These are phyloP conservation scores for Aureobasidium sp. DNA, from an alignment of 2,329 filamentous ascomycete species.

Conservation along the genomic window DNA sequence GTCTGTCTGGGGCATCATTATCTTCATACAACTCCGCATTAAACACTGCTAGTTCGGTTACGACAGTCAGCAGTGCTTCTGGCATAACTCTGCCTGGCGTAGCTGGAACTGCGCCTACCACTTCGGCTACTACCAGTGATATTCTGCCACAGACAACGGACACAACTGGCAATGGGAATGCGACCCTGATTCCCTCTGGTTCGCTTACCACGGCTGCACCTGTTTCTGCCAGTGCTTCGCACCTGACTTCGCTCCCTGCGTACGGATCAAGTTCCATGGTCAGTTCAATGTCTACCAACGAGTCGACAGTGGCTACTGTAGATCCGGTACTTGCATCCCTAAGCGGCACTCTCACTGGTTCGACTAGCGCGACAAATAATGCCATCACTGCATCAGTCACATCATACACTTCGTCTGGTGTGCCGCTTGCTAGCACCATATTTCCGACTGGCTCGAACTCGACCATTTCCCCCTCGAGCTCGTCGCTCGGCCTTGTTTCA, in stretches of 20 bases:
- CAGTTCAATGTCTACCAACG: conserved; percentile 2
- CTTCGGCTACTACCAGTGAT: not conserved
- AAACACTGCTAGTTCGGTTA: not conserved
- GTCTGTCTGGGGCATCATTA: not conserved
- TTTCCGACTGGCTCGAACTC: conserved; percentile 1
- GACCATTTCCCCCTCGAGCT: not conserved
- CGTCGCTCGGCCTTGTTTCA: not conserved
- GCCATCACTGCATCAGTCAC: not conserved
- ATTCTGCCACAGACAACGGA: not conserved
- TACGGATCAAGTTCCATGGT: not conserved
- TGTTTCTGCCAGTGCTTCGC: conserved; percentile 22
- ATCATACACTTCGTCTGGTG: conserved; percentile 3
- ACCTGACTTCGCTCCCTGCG: not conserved
- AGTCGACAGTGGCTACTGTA: not conserved
- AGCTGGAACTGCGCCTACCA: not conserved
- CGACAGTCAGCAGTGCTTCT: not conserved
- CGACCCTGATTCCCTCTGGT: not conserved
- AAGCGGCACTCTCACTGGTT: not conserved
- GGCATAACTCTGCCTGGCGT: conserved; percentile 1
- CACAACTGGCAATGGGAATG: not conserved
- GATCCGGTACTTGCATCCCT: not conserved
- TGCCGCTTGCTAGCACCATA: not conserved
- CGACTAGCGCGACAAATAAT: not conserved
- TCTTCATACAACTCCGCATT: not conserved
- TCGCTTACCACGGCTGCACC: conserved; percentile 25